Base-by-base conservation (phyloP, 2,329 filamentous ascomycete species). In the Epichloe gansuensis region DNA sequence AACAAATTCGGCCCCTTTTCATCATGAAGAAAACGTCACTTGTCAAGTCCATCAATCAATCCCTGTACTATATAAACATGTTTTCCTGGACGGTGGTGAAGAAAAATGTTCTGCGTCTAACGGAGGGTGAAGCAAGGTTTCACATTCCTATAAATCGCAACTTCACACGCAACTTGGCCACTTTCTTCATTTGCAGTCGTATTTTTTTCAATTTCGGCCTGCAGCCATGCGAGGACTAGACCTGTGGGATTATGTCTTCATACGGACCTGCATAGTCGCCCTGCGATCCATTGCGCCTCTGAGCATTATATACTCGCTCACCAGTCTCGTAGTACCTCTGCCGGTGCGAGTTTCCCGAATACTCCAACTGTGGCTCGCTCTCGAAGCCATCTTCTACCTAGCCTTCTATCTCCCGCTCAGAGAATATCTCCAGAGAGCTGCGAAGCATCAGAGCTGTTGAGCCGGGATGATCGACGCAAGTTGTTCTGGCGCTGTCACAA, bases 311-410 rank as follows among this genome's bases (percentile, higher is more conserved):
- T 78, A 75, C 60, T 72, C 58, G 58, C 63, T 67, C 52, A 62
- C 60, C 52, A 66, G 53, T 31, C 28, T 31, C 42, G 39, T 47
- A 7, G 4, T 60, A 55, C 12, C 53, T 56, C 56, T 59, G 25
- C 59, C 63, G 23, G 59, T 65, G 35, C 58, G 55, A n/a, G 48
- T 63, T 53, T 63, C 63, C 43, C 54, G 48, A 13, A 48, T 67
- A 31, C 58, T 78, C 11, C 66, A 77, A 53, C 58, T 64, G 3
- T 75, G 74, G 64, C 67, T 72, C 46, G 57, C 69, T 25, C 64
- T 74, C n/a, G 80, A 84, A 63, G 64, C 73, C 0, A 60, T 70
- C 0, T 82, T 83, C 64, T 82, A 75, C 63, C 54, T 79, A 21
- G 59, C 73, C 47, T 66, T 78, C 58, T 82, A 75, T 61, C 63